A percentile compares a stretch with the other conserved stretches of the same genome.
Evolutionary conservation across 2,329 filamentous ascomycete genomes (phyloP).

Genomic region (Phoma sp.): DNA sequence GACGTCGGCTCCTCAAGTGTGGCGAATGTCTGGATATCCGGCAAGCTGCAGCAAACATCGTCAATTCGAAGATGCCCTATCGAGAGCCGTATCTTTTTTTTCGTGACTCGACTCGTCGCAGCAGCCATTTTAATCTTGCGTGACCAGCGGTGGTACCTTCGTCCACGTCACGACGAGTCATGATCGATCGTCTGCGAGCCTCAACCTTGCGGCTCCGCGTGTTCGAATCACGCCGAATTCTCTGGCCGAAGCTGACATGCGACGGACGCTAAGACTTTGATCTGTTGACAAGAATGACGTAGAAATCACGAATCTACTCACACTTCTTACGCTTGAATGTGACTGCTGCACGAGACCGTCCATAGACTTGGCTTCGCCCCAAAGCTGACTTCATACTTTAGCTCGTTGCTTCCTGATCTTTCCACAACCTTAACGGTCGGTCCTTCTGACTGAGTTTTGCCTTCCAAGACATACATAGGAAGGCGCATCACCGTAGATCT

Average conservation of each 20-base stretch:
- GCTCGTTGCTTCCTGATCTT: conserved; percentile 13
- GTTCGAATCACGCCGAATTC: conserved; percentile 32
- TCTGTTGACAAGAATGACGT: conserved; percentile 39
- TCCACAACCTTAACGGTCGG: not conserved
- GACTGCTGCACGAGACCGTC: conserved; percentile 37
- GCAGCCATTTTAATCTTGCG: not conserved
- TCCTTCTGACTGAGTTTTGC: conserved; percentile 3
- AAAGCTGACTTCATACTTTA: conserved; percentile 9
- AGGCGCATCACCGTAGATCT: conserved; percentile 1
- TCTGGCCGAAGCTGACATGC: conserved; percentile 28
- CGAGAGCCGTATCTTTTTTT: not conserved
- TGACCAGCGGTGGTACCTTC: not conserved
- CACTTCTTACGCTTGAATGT: conserved; percentile 12
- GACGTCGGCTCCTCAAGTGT: conserved; percentile 2
- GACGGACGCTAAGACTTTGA: conserved; percentile 26
- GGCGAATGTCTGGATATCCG: conserved; percentile 12
- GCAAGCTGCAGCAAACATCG: conserved; percentile 7
- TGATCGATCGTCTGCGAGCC: conserved; percentile 2
- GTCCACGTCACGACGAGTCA: not conserved
- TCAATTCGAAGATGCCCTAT: not conserved
- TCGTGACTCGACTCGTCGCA: not conserved
- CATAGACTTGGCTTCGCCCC: conserved; percentile 25
- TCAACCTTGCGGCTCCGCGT: conserved; percentile 18
- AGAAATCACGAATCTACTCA: conserved; percentile 13
- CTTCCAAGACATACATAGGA: conserved; percentile 3